Evolutionary conservation across 2,329 filamentous ascomycete species (phyloP).

Genomic region (Drechslerella dactyloides): DNA sequence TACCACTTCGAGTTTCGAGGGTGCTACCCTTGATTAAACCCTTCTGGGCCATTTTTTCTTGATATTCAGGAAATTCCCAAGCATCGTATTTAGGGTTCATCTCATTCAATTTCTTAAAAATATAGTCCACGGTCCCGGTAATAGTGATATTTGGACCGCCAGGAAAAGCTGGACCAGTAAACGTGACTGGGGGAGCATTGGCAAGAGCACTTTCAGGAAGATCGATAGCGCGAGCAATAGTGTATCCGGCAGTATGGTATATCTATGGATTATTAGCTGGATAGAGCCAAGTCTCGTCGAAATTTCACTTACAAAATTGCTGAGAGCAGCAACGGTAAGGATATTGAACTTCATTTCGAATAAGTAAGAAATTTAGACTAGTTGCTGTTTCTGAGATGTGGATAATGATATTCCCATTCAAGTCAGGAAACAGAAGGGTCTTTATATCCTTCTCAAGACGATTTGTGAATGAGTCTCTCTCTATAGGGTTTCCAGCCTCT

Average conservation of each 20-base stretch:
- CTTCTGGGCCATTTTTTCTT: not conserved
- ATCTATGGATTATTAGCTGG: not conserved
- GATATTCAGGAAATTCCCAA: not conserved
- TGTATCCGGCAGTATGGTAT: not conserved
- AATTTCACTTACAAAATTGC: not conserved
- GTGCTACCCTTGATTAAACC: not conserved
- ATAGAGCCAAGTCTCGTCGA: not conserved
- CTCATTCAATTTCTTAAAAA: not conserved
- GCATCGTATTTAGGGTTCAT: not conserved
- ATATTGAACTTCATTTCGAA: not conserved
- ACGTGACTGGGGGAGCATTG: not conserved
- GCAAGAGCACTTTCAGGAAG: not conserved
- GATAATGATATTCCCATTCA: conserved; percentile 1
- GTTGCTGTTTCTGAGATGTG: not conserved
- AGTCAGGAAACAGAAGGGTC: not conserved
- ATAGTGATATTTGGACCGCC: not conserved
- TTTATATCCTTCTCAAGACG: not conserved
- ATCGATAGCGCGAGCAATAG: not conserved
- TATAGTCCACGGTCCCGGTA: not conserved
- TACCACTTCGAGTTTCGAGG: not conserved
- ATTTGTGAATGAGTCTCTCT: not conserved
- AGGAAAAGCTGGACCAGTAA: not conserved
- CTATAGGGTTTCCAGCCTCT: not conserved
- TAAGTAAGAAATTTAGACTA: not conserved
- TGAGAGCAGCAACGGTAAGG: not conserved